These are phyloP conservation scores for Tetragonia tetragonoides DNA, from an alignment of 148 eudicot species.

Conservation along the genomic window DNA sequence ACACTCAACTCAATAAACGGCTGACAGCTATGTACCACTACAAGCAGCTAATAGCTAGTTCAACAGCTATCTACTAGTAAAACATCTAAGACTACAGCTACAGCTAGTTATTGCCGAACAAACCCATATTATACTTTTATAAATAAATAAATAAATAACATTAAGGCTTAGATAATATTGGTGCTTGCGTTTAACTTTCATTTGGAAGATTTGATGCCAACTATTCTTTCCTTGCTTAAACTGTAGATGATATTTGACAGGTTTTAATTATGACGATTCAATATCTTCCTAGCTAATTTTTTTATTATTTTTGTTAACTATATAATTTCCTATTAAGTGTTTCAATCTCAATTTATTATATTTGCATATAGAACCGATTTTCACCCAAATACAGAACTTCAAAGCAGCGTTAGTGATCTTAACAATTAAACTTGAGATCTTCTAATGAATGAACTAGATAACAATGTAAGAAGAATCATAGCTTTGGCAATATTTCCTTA, in stretches of 20 bases:
- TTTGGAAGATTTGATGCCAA: conserved; percentile 1
- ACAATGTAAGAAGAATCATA: conserved; percentile 13
- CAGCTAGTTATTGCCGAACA: too few species aligned
- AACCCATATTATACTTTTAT: background rate
- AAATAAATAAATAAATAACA: too few species aligned
- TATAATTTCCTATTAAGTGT: conserved; percentile 8
- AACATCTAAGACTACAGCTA: too few species aligned
- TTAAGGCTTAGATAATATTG: background rate
- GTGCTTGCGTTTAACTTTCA: too few species aligned
- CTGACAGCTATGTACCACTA: too few species aligned
- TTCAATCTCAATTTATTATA: conserved; percentile 9
- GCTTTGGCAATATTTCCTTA: conserved; percentile 9
- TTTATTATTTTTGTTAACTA: conserved; percentile 30
- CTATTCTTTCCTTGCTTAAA: conserved; percentile 9
- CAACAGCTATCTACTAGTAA: too few species aligned
- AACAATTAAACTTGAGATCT: conserved; percentile 24
- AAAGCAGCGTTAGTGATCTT: conserved; percentile 14
- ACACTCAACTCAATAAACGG: too few species aligned
- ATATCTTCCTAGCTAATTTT: background rate
- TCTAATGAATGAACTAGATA: conserved; percentile 21
- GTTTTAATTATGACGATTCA: background rate
- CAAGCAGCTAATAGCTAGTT: too few species aligned
- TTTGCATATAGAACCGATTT: conserved; percentile 1
- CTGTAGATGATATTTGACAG: conserved; percentile 3
- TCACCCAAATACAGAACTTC: conserved; percentile 9